Conservation (phyloP, 176 grass and related monocot genomes). For the Eremochloa ophiuroides region DNA sequence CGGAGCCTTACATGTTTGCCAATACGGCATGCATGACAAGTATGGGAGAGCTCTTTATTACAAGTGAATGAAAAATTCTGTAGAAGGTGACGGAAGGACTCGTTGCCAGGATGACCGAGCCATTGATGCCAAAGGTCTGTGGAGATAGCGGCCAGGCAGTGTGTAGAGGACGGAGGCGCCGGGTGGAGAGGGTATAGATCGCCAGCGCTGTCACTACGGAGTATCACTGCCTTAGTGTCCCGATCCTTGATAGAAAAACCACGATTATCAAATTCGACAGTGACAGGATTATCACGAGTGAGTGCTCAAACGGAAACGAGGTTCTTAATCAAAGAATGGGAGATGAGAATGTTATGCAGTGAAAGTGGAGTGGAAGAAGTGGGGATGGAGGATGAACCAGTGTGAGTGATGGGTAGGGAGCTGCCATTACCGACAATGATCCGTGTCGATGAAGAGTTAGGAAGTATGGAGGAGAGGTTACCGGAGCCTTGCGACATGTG, state of each 20-base stretch:
- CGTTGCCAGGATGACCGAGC: too few species aligned
- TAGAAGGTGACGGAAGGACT: too few species aligned
- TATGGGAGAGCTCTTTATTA: not conserved
- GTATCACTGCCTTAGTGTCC: not conserved
- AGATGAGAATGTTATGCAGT: not conserved
- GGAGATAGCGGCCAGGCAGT: not conserved
- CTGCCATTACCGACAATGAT: not conserved
- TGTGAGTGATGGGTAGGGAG: not conserved
- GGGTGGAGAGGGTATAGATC: not conserved
- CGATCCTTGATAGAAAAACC: not conserved
- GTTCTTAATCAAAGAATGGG: not conserved
- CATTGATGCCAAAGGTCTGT: too few species aligned
- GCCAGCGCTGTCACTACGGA: not conserved
- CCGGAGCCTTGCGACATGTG: too few species aligned
- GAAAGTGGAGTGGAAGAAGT: not conserved
- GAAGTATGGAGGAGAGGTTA: too few species aligned
- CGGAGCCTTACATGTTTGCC: not conserved
- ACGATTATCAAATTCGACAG: too few species aligned
- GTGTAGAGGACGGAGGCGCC: fast-evolving
- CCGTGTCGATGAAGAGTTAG: too few species aligned
- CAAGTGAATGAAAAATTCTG: not conserved
- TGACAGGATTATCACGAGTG: too few species aligned
- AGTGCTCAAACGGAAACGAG: not conserved
- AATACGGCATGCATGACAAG: not conserved
- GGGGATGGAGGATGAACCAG: not conserved